Evolutionary conservation across 2,329 filamentous ascomycete species (phyloP).

Genomic region (Dichotomopilus funicola): DNA sequence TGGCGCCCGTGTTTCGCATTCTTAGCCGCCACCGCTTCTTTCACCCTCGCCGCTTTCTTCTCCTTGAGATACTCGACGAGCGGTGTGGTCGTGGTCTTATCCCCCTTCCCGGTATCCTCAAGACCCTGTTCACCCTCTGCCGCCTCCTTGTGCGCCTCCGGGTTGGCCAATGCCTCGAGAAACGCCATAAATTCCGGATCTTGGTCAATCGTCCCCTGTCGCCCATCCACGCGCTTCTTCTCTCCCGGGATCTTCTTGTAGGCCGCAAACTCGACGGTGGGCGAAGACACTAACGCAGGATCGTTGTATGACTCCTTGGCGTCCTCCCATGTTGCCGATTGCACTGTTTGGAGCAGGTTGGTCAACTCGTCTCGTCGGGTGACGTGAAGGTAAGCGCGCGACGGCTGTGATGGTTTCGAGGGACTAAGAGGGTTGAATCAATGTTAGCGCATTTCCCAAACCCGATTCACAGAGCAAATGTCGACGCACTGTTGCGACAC

Average conservation of each 20-base stretch:
- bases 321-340: constrained; percentile 68
- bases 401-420: constrained; percentile 75
- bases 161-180: constrained; percentile 77
- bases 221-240: constrained; percentile 70
- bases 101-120: constrained; percentile 45
- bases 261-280: constrained; percentile 71
- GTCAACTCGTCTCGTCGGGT: constrained; percentile 62
- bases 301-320: constrained; percentile 69
- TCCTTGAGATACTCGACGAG: constrained; percentile 85
- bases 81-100: constrained; percentile 74
- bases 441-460: neutral
- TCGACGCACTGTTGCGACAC: constrained; percentile 66
- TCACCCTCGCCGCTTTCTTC: constrained; percentile 73
- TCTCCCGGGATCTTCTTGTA: constrained; percentile 76
- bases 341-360: constrained; percentile 63
- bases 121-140: constrained; percentile 40
- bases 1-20: constrained; percentile 50
- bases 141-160: constrained; percentile 45
- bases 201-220: constrained; percentile 92
- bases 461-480: no score
- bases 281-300: constrained; percentile 67
- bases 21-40: constrained; percentile 50
- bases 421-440: constrained; percentile 61
- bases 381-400: constrained; percentile 77
- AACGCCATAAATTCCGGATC: constrained; percentile 95